Base-by-base conservation (phyloP, 2,329 filamentous ascomycete species). In the Neonectria sp. region DNA sequence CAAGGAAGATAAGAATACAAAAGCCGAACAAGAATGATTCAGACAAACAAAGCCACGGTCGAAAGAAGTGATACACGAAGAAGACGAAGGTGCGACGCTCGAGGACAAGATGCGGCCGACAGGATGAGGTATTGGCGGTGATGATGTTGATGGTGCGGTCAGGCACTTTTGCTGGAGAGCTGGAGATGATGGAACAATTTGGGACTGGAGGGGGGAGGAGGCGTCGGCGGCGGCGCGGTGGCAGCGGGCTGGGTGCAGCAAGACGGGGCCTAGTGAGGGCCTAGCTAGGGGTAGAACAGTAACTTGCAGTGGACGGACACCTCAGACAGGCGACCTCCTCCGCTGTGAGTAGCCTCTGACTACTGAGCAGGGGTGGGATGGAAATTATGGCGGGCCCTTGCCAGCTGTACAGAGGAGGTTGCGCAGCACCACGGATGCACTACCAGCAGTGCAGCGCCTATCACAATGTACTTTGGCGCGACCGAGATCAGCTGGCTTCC, bases 61-160 rank as follows among this genome's bases (percentile, higher is more conserved):
- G 51, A 65, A 60, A 57, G 46, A 66, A 61, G 63, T 55, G 67
- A 68, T 71, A 52, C 33, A 58, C 56, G 49, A 59, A 67, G 55
- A 65, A 65, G 27, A 37, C n/a, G 46, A 58, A 29, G 13, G 11
- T 33, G 58, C 55, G 58, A 65, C 63, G 24, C 60, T 52, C 45
- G 53, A 45, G 35, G 55, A 35, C 45, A 53, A 55, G 59, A 35
- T 43, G 60, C 46, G 61, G 60, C 59, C 37, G 55, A 53, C 48
- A 60, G 25, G 60, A 56, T 48, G 63, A 65, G 55, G 52, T 49
- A 66, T 45, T 59, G 53, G 71, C 66, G 69, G 63, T 72, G 69
- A 63, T 63, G 69, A 57, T 63, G 72, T 40, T 55, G 61, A 71
- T 72, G 70, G 73, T 71, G 70, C 73, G 70, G 73, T 75, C 68